A percentile compares a stretch with the other conserved stretches of the same genome.
Conservation (phyloP, 495 filamentous ascomycete species). For the Lindgomyces ingoldianus region DNA sequence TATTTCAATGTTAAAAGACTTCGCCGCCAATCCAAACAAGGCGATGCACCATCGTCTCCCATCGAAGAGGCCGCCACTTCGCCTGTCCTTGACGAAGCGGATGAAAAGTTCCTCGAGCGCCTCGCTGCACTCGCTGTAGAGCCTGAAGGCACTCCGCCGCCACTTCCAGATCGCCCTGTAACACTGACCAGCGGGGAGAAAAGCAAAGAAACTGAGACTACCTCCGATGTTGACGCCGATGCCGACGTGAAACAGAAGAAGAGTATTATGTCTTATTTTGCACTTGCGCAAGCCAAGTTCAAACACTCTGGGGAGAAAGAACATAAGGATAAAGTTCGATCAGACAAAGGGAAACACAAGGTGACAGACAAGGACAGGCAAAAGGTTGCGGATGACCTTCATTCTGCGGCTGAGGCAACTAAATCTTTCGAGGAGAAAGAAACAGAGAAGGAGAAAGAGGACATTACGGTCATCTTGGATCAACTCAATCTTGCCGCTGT, state of each 20-base stretch:
- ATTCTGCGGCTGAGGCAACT: conserved; percentile 55
- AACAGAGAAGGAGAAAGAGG: conserved; percentile 63
- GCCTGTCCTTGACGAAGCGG: conserved; percentile 45
- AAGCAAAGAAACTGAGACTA: too few species aligned
- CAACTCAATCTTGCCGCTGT: conserved; percentile 74
- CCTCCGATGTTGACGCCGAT: too few species aligned
- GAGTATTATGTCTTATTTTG: conserved; percentile 35
- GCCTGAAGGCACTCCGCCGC: conserved; percentile 35
- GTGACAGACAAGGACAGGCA: conserved; percentile 15
- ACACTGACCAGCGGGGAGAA: conserved; percentile 38
- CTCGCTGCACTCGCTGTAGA: conserved; percentile 36
- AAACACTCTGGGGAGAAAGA: conserved; percentile 11
- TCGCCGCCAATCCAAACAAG: conserved; percentile 37
- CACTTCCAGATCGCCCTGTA: conserved; percentile 34
- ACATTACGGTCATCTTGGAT: conserved; percentile 75
- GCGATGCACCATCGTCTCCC: conserved; percentile 1
- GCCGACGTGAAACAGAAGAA: not conserved
- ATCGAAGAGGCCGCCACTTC: conserved; percentile 34
- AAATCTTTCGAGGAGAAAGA: conserved; percentile 47
- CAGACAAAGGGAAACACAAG: conserved; percentile 35
- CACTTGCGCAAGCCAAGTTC: conserved; percentile 22
- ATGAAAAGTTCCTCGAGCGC: conserved; percentile 45
- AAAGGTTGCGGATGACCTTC: conserved; percentile 48
- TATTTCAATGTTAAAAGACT: conserved; percentile 40
- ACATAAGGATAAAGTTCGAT: conserved; percentile 25